A percentile compares a stretch with the other conserved stretches of the same genome.
Conservation (phyloP, 2,329 filamentous ascomycete genomes). For the Myriosclerotinia curreyana region DNA sequence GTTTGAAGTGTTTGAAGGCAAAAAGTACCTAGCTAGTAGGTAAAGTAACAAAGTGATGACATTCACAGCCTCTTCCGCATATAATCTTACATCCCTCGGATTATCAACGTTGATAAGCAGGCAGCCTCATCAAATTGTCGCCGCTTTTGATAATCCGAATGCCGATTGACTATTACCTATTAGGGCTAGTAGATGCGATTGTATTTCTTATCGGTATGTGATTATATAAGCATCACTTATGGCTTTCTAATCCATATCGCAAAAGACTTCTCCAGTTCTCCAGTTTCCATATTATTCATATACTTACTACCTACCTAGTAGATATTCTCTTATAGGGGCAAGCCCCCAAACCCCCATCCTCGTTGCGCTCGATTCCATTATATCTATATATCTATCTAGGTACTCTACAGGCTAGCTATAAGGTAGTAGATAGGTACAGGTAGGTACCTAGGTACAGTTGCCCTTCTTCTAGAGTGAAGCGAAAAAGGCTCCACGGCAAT, state of each 20-base stretch:
- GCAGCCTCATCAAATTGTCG: slow-evolving; percentile 11
- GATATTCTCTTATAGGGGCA: not conserved
- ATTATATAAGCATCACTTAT: no score
- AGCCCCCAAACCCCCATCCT: not conserved
- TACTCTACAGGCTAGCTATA: no score
- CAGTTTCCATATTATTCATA: no score
- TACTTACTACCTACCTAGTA: not conserved
- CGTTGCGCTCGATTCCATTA: not conserved
- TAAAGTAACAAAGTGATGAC: not conserved
- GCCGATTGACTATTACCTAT: no score
- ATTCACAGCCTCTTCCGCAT: slow-evolving; percentile 12
- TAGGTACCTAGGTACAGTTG: no score
- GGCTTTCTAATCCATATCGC: no score
- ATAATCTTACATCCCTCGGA: slow-evolving; percentile 1
- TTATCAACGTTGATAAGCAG: no score
- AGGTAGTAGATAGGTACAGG: no score
- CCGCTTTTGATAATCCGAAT: slow-evolving; percentile 7
- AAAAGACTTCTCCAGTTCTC: no score
- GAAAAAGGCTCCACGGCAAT: slow-evolving; percentile 4
- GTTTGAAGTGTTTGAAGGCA: not conserved
- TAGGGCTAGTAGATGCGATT: no score
- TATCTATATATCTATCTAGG: no score
- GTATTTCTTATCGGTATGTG: not conserved
- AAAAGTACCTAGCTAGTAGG: no score
- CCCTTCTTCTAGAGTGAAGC: slow-evolving; percentile 8